Conservation (phyloP, 495 filamentous ascomycete genomes). For the Poronia punctata region DNA sequence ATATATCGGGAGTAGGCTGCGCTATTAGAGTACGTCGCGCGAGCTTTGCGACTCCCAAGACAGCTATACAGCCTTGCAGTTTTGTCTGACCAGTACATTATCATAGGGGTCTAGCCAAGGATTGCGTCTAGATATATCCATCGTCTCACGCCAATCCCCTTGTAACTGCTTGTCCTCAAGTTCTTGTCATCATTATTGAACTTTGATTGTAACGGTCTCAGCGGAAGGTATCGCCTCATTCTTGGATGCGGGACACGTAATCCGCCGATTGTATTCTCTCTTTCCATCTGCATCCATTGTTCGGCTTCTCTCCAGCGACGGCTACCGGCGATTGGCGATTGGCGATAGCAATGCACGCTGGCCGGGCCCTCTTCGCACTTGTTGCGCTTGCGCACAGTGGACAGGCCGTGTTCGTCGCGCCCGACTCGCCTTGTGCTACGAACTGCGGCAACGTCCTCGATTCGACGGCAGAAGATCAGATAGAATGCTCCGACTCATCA, state of each 20-base stretch:
- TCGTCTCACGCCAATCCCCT: neutral
- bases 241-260: neutral
- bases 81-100: too few relatives aligned
- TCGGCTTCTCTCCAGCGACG: neutral
- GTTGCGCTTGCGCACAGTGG: slow-evolving; percentile 1
- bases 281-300: neutral
- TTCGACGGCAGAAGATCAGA: slow-evolving; percentile 31
- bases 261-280: neutral
- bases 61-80: too few relatives aligned
- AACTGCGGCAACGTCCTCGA: slow-evolving; percentile 39
- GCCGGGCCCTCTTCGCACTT: neutral
- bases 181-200: neutral
- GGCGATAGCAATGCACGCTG: neutral
- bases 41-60: too few relatives aligned
- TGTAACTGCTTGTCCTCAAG: neutral
- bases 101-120: too few relatives aligned
- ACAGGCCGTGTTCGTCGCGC: neutral
- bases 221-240: neutral
- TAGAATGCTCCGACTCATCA: slow-evolving; percentile 28
- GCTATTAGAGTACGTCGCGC: too few relatives aligned
- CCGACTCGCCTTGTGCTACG: slow-evolving; percentile 27
- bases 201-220: neutral
- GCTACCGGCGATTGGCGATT: too few relatives aligned
- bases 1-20: too few relatives aligned
- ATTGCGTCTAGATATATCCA: slow-evolving; percentile 5